These are phyloP conservation scores for Globisporangium mamillatum DNA, from an alignment of 352 stramenopile species.

Conservation along the genomic window DNA sequence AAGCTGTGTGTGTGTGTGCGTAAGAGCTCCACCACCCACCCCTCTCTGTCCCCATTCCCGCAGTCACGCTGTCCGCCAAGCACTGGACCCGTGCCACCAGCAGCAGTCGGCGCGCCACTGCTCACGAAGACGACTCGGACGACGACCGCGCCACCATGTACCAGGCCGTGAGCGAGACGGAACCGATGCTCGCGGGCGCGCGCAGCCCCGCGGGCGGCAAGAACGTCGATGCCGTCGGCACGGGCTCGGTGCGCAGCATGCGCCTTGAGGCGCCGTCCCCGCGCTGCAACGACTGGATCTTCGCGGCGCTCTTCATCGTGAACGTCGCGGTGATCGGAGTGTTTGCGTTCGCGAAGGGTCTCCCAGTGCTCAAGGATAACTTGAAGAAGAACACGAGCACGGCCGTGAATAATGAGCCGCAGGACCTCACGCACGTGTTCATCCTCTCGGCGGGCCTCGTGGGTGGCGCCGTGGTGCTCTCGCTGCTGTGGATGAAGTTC, in stretches of 20 bases:
- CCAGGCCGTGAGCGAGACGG: slow-evolving; percentile 58
- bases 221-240: slow-evolving; percentile 23
- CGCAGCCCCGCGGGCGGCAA: slow-evolving; percentile 31
- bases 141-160: slow-evolving; percentile 51
- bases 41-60: neutral
- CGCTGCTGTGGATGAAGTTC: slow-evolving; percentile 72
- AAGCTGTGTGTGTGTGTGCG: neutral
- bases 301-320: slow-evolving; percentile 65
- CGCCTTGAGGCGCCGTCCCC: slow-evolving; percentile 50
- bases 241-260: slow-evolving; percentile 60
- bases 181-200: slow-evolving; percentile 64
- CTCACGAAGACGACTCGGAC: slow-evolving; percentile 16
- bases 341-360: slow-evolving; percentile 68
- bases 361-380: slow-evolving; percentile 42
- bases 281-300: slow-evolving; percentile 74
- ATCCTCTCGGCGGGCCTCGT: slow-evolving; percentile 50
- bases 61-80: slow-evolving; percentile 7
- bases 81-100: neutral
- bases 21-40: neutral
- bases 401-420: slow-evolving; percentile 20
- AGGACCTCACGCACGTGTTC: slow-evolving; percentile 51
- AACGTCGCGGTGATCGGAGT: slow-evolving; percentile 57
- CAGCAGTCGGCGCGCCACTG: slow-evolving; percentile 12
- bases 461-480: slow-evolving; percentile 48
- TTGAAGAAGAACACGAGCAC: slow-evolving; percentile 9